Evolutionary conservation across 169 alveolate species (phyloP).

Genomic region (Fabrea salina): DNA sequence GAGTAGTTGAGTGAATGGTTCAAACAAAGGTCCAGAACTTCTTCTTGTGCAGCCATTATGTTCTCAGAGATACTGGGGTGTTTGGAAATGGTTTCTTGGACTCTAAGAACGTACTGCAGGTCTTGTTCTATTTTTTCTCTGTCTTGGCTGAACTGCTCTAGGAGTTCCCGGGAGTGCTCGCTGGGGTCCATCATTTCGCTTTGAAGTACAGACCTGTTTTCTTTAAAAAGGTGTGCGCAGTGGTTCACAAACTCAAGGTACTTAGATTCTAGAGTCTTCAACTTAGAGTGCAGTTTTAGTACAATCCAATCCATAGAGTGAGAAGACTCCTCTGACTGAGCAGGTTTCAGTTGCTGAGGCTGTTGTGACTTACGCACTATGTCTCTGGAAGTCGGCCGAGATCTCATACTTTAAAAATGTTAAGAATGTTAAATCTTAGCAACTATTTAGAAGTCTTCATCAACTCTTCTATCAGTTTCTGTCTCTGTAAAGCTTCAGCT

Average conservation of each 20-base stretch:
- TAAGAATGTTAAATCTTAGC: no score
- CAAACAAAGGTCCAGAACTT: background rate
- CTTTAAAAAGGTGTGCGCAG: background rate
- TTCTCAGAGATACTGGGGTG: background rate
- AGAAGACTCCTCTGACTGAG: no score
- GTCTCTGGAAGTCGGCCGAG: no score
- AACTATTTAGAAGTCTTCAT: no score
- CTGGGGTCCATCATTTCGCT: background rate
- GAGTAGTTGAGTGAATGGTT: background rate
- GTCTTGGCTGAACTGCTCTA: background rate
- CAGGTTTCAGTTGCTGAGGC: no score
- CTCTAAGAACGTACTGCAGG: background rate
- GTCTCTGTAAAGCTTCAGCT: slow-evolving; percentile 5
- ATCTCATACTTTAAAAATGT: no score
- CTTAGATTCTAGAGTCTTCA: background rate
- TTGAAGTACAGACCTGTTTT: background rate
- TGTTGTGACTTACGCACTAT: no score
- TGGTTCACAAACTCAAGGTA: background rate
- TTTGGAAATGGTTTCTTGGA: background rate
- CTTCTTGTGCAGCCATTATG: background rate
- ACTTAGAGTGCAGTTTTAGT: background rate
- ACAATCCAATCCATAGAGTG: background rate
- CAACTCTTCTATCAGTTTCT: background rate
- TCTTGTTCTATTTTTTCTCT: background rate
- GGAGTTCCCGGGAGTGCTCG: no score